Conservation (phyloP, 2,329 filamentous ascomycete genomes). For the Cordyceps cicadae region DNA sequence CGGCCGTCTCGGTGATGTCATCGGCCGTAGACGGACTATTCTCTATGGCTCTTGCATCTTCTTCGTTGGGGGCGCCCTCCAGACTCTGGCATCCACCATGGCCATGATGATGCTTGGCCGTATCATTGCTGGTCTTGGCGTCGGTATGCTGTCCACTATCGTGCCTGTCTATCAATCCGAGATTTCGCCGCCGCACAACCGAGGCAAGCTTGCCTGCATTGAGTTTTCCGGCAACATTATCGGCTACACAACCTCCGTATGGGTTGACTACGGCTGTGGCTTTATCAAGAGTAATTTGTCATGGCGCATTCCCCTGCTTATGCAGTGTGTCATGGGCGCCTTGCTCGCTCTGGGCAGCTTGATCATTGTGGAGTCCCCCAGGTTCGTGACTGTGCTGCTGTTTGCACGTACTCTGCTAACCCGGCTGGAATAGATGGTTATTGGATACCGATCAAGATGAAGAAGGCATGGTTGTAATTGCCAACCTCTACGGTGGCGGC, state of each 20-base stretch:
- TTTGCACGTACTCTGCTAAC: constrained; percentile 21
- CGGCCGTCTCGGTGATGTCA: constrained; percentile 81
- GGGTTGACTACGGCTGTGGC: constrained; percentile 97
- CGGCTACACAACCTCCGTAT: constrained; percentile 91
- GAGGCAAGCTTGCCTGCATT: constrained; percentile 92
- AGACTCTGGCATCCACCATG: constrained; percentile 75
- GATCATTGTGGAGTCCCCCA: constrained; percentile 91
- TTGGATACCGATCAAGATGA: constrained; percentile 97
- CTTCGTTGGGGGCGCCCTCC: constrained; percentile 71
- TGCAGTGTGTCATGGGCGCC: constrained; percentile 92
- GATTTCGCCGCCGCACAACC: constrained; percentile 91
- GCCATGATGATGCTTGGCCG: constrained; percentile 81
- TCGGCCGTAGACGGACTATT: constrained; percentile 83
- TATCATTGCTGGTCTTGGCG: constrained; percentile 75
- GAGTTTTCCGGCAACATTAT: constrained; percentile 97
- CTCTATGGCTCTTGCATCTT: constrained; percentile 91
- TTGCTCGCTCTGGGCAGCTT: constrained; percentile 79
- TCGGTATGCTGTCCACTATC: constrained; percentile 84
- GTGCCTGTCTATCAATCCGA: constrained; percentile 92
- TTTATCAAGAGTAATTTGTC: constrained; percentile 78
- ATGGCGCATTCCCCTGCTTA: constrained; percentile 81
- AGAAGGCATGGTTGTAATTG: constrained; percentile 96
- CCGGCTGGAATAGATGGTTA: constrained; percentile 61
- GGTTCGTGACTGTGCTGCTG: constrained; percentile 44
- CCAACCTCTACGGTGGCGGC: constrained; percentile 90